phyloP scores from a whole-genome alignment of 345 rosid genomes.

The Pistacia integerrima region DNA sequence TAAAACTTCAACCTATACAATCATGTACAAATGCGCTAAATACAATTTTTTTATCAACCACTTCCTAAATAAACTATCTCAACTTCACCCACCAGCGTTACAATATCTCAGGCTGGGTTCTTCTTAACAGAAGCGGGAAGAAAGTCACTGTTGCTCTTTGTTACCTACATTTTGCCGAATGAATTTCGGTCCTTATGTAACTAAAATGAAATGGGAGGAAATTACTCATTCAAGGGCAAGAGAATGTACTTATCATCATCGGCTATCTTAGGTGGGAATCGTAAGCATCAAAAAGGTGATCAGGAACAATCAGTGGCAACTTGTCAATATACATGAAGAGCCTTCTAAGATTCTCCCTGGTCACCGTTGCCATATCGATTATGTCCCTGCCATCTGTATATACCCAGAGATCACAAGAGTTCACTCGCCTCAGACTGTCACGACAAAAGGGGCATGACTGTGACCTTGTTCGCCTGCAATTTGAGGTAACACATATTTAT shows the following conservation, averaged over 20 bases:
- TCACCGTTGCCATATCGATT: conserved; percentile 49
- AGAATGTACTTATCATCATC: conserved; percentile 14
- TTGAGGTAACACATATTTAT: conserved; percentile 2
- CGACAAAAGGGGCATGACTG: conserved; percentile 78
- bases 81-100: conserved; percentile 30
- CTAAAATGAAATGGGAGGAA: background rate
- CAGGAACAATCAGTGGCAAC: conserved; percentile 58
- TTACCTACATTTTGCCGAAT: conserved; percentile 15
- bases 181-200: conserved; percentile 26
- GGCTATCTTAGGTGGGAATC: conserved; percentile 48
- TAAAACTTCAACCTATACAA: conserved; percentile 35
- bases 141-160: conserved; percentile 11
- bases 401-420: conserved; percentile 72
- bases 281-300: conserved; percentile 40
- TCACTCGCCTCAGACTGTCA: conserved; percentile 63
- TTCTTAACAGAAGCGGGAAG: conserved; percentile 25
- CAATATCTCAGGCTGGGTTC: conserved; percentile 27
- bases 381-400: conserved; percentile 50
- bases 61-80: conserved; percentile 23
- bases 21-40: conserved; percentile 39
- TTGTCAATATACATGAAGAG: conserved; percentile 63
- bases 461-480: conserved; percentile 55
- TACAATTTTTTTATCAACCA: conserved; percentile 27
- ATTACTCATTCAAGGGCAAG: background rate
- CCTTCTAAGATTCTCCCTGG: conserved; percentile 59